These are phyloP conservation scores for Aspergillus sclerotialis DNA, from an alignment of 2,329 filamentous ascomycete genomes.

Conservation along the genomic window DNA sequence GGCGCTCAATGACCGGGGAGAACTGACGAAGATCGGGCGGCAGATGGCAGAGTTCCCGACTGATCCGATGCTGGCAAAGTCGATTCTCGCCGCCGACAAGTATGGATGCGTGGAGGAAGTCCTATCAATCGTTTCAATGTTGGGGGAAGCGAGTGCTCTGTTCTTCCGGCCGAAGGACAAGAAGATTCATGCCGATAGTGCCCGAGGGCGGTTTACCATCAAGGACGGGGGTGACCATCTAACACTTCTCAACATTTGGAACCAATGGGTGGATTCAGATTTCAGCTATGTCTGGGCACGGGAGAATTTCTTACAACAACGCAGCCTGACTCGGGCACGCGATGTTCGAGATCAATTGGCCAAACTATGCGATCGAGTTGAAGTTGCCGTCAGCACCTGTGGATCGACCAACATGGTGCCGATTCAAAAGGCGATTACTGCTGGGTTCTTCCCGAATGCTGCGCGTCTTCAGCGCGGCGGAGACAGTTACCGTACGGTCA, in stretches of 20 bases:
- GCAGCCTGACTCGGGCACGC: conserved; percentile 77
- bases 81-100: conserved; percentile 79
- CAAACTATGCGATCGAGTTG: conserved; percentile 88
- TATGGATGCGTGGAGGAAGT: conserved; percentile 93
- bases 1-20: conserved; percentile 78
- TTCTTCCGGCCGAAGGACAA: conserved; percentile 97
- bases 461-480: conserved; percentile 76
- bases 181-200: conserved; percentile 90
- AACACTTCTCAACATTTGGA: conserved; percentile 86
- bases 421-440: conserved; percentile 80
- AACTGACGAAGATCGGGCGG: conserved; percentile 81
- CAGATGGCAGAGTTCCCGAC: conserved; percentile 95
- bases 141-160: conserved; percentile 77
- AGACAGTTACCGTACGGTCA: conserved; percentile 83
- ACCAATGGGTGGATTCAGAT: conserved; percentile 89
- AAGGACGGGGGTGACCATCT: conserved; percentile 88
- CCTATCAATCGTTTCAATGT: conserved; percentile 87
- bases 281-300: conserved; percentile 81
- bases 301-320: conserved; percentile 91
- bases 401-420: conserved; percentile 67
- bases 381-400: conserved; percentile 63
- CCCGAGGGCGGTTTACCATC: conserved; percentile 78
- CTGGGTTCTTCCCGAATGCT: conserved; percentile 92
- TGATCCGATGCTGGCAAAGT: conserved; percentile 84
- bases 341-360: conserved; percentile 89